Percentiles rank a stretch among this genome's conserved stretches.
Conservation (phyloP, 106 monocot genomes). For the Phalaenopsis equestris region DNA sequence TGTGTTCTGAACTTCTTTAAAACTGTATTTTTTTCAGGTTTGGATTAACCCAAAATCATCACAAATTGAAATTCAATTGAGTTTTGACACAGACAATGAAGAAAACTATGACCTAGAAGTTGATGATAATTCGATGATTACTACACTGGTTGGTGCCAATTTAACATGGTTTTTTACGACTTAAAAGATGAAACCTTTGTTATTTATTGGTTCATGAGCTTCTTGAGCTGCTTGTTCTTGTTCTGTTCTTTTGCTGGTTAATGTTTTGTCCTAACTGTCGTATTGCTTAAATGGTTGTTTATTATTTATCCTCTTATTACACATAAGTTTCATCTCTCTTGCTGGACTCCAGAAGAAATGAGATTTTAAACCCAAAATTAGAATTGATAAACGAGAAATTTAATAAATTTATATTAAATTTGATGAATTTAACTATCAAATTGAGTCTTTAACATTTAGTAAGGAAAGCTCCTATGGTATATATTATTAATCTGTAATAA, state of each 20-base stretch:
- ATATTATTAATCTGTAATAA: no score
- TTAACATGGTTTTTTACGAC: neutral
- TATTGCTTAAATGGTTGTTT: neutral
- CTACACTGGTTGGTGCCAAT: constrained; percentile 13
- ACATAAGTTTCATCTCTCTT: no score
- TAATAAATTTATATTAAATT: no score
- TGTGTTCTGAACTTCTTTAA: neutral
- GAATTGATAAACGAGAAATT: no score
- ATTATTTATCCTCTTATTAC: no score
- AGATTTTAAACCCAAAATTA: no score
- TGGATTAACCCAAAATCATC: constrained; percentile 14
- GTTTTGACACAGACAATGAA: constrained; percentile 12
- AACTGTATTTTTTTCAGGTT: constrained; percentile 13
- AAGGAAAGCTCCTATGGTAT: no score
- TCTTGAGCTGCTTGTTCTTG: neutral
- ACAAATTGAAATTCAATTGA: constrained; percentile 21
- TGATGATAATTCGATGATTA: constrained; percentile 7
- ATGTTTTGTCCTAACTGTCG: neutral
- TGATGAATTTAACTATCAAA: no score
- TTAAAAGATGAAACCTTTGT: neutral
- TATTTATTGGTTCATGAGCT: neutral
- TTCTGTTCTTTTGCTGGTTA: neutral
- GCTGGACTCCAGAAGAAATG: no score
- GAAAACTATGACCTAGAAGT: constrained; percentile 13
- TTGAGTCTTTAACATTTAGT: no score